Base-by-base conservation (phyloP, 805 yeast species). In the Wickerhamomyces tratensis region DNA sequence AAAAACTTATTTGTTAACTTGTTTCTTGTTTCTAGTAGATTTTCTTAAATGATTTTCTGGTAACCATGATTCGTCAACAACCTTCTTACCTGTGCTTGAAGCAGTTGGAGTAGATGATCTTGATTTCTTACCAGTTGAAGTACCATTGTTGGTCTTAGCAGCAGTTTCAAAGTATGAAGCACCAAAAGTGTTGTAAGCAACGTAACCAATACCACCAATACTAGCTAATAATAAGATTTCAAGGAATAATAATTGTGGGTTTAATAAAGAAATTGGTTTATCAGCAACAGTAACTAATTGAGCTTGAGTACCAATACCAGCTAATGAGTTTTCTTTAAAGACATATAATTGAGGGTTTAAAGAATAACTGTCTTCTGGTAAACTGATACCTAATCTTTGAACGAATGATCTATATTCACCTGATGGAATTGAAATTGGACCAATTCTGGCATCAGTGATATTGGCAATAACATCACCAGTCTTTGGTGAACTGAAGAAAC, bases 241-340 rank as follows among this genome's bases (percentile, higher is more conserved):
- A 49, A 83, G 72, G 33, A 83, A 59, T 45, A 86, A 56, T 54
- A 87, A 73, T 61, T 80, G 78, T 12, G 89, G 93, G 57, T 84
- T 76, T 63, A 82, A 79, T 42, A 80, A 49, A 1, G 94, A 81
- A 51, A 88, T 66, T 43, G 80, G 72, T 34, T 72, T 74, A 52
- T 87, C 95, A 10, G 61, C 61, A 43, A 88, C 74, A 25, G 67
- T 59, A 38, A 84, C 64, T 45, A 79, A 62, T 53, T 77, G 79
- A 40, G 77, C 73, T 53, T 74, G 68, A 27, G 82, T 71, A 41
- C 77, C 77, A 36, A 83, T 65, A 48, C 68, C 64, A 62, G 76
- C 71, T 50, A 79, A 57, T 40, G 72, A 61, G 8, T 74, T 72
- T 33, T 73, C 65, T 53, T 65, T 68, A 30, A 70, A 64, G 38